phyloP scores from a whole-genome alignment of 805 yeast species.

The Hanseniaspora mollemarum region DNA sequence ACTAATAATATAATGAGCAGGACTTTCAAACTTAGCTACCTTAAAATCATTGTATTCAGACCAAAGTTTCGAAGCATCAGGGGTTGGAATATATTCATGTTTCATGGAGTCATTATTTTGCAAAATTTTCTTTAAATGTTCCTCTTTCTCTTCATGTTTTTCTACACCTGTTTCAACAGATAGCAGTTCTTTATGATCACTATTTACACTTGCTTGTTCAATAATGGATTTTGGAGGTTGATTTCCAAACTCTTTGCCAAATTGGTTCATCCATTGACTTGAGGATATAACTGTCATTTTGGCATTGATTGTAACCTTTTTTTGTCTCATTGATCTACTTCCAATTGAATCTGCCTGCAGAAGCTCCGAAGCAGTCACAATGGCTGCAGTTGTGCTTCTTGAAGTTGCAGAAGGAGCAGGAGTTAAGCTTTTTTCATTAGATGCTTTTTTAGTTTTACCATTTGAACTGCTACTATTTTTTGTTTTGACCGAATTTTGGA shows the following conservation, averaged over 20 bases:
- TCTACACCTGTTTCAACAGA: slow-evolving; percentile 97
- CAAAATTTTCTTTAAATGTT: slow-evolving; percentile 84
- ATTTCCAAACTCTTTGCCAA: slow-evolving; percentile 1
- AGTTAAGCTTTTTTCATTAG: background rate
- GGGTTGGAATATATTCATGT: slow-evolving; percentile 74
- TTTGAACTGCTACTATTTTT: background rate
- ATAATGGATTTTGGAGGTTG: slow-evolving; percentile 15
- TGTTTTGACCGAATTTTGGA: background rate
- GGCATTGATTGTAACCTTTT: slow-evolving; percentile 10
- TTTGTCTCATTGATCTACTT: slow-evolving; percentile 15
- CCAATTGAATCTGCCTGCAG: slow-evolving; percentile 11
- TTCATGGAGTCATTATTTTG: slow-evolving; percentile 26
- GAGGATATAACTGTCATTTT: slow-evolving; percentile 12
- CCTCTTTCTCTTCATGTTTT: slow-evolving; percentile 93
- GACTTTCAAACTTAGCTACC: slow-evolving; percentile 52
- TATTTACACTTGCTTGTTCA: slow-evolving; percentile 17
- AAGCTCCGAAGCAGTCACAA: background rate
- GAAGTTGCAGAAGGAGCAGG: background rate
- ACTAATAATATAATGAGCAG: slow-evolving; percentile 71
- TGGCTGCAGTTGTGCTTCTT: background rate
- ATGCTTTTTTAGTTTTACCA: background rate
- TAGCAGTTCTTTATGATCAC: slow-evolving; percentile 63
- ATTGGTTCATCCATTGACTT: slow-evolving; percentile 1
- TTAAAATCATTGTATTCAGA: slow-evolving; percentile 63
- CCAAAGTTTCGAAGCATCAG: slow-evolving; percentile 84